These are phyloP conservation scores for Fusarium humuli DNA, from an alignment of 2,329 filamentous ascomycete species.

Conservation along the genomic window DNA sequence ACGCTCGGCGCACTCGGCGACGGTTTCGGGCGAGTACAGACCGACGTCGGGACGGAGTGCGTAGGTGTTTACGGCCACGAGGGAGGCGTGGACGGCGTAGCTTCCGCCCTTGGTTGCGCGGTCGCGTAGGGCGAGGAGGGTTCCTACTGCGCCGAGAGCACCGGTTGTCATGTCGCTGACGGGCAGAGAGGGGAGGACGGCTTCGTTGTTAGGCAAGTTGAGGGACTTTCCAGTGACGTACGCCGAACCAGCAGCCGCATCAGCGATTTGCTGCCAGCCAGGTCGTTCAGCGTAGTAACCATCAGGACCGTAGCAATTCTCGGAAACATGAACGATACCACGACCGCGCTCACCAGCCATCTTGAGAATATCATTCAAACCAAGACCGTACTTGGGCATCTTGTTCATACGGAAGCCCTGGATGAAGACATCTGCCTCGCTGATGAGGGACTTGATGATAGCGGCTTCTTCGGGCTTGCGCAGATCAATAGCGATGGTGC, in stretches of 20 bases:
- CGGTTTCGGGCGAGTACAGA: constrained; percentile 7
- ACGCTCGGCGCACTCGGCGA: background rate
- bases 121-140: constrained; percentile 50
- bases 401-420: constrained; percentile 29
- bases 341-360: constrained; percentile 57
- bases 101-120: constrained; percentile 42
- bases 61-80: constrained; percentile 14
- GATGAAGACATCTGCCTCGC: constrained; percentile 16
- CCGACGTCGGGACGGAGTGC: constrained; percentile 11
- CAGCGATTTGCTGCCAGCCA: constrained; percentile 76
- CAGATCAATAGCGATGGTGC: constrained; percentile 22
- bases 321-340: constrained; percentile 72
- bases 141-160: constrained; percentile 48
- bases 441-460: constrained; percentile 12
- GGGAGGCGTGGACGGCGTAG: constrained; percentile 17
- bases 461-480: constrained; percentile 7
- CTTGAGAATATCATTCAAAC: constrained; percentile 16
- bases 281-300: constrained; percentile 69
- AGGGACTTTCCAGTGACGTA: constrained; percentile 14
- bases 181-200: constrained; percentile 42
- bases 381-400: constrained; percentile 25
- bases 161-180: constrained; percentile 54
- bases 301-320: constrained; percentile 72
- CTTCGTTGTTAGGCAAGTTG: constrained; percentile 6
- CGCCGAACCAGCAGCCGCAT: constrained; percentile 47